Evolutionary conservation across 2,329 filamentous ascomycete genomes (phyloP), one percentile per base, ranked within the genome.

Genomic region (Endoconidiophora polonica): DNA sequence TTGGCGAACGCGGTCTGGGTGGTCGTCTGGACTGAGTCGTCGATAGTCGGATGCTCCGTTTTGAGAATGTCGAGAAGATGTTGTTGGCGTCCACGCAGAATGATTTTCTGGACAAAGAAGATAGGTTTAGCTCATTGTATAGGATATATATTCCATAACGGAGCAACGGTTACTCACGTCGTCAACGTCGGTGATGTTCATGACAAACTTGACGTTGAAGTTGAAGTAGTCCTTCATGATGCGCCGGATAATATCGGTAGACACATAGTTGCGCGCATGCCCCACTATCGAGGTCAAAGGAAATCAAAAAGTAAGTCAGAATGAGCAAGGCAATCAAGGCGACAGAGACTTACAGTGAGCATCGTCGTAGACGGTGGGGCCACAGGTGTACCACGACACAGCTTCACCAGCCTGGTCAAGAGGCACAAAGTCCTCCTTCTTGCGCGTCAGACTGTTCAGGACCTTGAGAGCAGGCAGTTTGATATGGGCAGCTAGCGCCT

Each of bases 181-280:
- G 57, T 87, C 83, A 38, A 90, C 74, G 58, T 90, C 87, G 24
- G 87, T 94, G 55, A 91, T 86, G 66, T 94, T 94, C 81, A 93
- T 91, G 56, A 94, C 84, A 66, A 93, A 94, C 54, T 80, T 77
- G 56, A 94, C 77, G 40, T 86, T 69, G 63, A 83, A 91, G 54
- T 78, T 77, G 62, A 94, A 93, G 65, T 91, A 90, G 63, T 90
- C 79, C 59, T 75, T 71, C 64, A 94, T 66, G 58, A 94, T 85
- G 58, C 87, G 79, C 54, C 87, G 76, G 57, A 94, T 79, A 56
- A 94, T 87, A 63, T 94, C 87, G 43, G 85, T 90, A 46, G 81
- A 85, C 55, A 94, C 84, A 74, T 94, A 94, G 67, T 94, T 94
- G 57, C 86, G 73, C 26, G 85, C 86, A 65, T 94, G 86, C 26